Percentiles rank a stretch among this genome's conserved stretches.
Evolutionary conservation across 2,329 filamentous ascomycete genomes (phyloP).

Genomic region (Phaeoacremonium minimum): DNA sequence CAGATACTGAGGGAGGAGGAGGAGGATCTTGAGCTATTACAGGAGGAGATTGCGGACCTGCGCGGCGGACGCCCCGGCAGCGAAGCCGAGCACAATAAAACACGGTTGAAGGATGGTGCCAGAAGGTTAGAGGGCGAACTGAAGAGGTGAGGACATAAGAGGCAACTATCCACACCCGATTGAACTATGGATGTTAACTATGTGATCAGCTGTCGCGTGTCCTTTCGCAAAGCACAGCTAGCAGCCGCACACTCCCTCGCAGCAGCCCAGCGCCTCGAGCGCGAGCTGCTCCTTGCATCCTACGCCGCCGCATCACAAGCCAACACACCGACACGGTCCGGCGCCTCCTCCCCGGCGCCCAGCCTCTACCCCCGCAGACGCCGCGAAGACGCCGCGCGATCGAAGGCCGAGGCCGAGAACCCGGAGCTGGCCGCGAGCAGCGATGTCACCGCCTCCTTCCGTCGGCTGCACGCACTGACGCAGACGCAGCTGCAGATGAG

Average conservation of each 20-base stretch:
- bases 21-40: slow-evolving; percentile 77
- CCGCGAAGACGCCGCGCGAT: slow-evolving; percentile 22
- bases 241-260: slow-evolving; percentile 72
- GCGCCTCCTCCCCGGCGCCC: slow-evolving; percentile 26
- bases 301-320: slow-evolving; percentile 32
- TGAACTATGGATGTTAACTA: too few species aligned
- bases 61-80: slow-evolving; percentile 44
- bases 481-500: slow-evolving; percentile 79
- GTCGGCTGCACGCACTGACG: slow-evolving; percentile 83
- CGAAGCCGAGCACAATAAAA: slow-evolving; percentile 57
- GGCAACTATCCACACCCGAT: too few species aligned
- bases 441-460: slow-evolving; percentile 79
- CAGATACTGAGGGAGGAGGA: slow-evolving; percentile 72
- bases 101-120: slow-evolving; percentile 62
- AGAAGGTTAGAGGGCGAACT: slow-evolving; percentile 67
- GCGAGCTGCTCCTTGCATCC: slow-evolving; percentile 68
- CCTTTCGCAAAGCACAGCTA: slow-evolving; percentile 80
- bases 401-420: slow-evolving; percentile 49
- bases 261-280: slow-evolving; percentile 69
- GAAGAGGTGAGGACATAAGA: slow-evolving; percentile 60
- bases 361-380: slow-evolving; percentile 13
- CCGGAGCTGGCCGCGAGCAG: slow-evolving; percentile 72
- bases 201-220: slow-evolving; percentile 53
- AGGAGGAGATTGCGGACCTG: slow-evolving; percentile 73
- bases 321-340: slow-evolving; percentile 19